phyloP scores from a whole-genome alignment of 1,139 yeast species.

The Blastobotrys ciferrii region DNA sequence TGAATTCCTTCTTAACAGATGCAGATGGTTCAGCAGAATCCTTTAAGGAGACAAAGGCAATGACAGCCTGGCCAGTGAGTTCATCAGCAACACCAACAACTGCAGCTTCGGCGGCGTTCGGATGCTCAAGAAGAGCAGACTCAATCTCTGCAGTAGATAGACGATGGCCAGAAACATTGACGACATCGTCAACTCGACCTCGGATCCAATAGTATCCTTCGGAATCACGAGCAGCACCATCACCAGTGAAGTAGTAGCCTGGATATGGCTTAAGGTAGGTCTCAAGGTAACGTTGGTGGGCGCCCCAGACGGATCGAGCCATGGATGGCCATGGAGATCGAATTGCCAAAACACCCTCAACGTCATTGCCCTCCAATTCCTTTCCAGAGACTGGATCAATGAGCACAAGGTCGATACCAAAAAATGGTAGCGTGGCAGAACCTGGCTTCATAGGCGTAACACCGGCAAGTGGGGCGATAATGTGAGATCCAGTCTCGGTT shows the following conservation, averaged over 20 bases:
- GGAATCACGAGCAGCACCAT: conserved; percentile 96
- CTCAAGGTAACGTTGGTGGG: conserved; percentile 86
- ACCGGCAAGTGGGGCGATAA: conserved; percentile 95
- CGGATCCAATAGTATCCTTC: conserved; percentile 98
- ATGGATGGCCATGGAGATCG: conserved; percentile 94
- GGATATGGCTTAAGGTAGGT: conserved; percentile 95
- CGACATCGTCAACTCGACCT: conserved; percentile 98
- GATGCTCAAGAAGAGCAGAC: conserved; percentile 81
- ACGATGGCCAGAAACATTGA: conserved; percentile 96
- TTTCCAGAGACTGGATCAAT: conserved; percentile 90
- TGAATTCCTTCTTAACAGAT: conserved; percentile 76
- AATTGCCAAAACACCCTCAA: conserved; percentile 93
- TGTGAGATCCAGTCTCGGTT: conserved; percentile 96
- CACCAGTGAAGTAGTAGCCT: conserved; percentile 96
- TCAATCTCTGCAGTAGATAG: conserved; percentile 96
- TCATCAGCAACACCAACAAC: conserved; percentile 95
- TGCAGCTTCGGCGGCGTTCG: conserved; percentile 85
- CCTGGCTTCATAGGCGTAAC: conserved; percentile 96
- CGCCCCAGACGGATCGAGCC: conserved; percentile 95
- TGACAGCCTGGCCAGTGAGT: conserved; percentile 95
- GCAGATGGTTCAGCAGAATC: conserved; percentile 47
- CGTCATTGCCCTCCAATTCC: conserved; percentile 75
- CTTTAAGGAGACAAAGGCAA: conserved; percentile 89
- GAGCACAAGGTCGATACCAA: conserved; percentile 86
- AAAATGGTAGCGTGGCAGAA: conserved; percentile 93